phyloP scores from a whole-genome alignment of 495 filamentous ascomycete species.

The Daldinia childiae region DNA sequence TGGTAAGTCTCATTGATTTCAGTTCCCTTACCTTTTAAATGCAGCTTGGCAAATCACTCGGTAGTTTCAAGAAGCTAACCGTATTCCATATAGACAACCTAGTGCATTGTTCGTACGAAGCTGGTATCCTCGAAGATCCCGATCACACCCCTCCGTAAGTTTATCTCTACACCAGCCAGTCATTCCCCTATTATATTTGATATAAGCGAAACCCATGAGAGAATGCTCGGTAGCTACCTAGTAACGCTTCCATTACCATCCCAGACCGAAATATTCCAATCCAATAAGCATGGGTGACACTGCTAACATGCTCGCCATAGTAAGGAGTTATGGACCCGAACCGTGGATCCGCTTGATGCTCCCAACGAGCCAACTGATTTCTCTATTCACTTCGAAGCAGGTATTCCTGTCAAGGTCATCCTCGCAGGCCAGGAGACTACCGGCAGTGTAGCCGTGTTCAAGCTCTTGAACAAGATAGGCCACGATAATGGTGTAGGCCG shows the following conservation, averaged over 20 bases:
- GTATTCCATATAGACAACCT: constrained; percentile 76
- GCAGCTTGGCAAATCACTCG: background rate
- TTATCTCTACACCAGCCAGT: constrained; percentile 12
- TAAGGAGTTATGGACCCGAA: constrained; percentile 86
- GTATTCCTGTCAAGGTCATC: constrained; percentile 74
- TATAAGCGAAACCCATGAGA: background rate
- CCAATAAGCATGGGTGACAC: background rate
- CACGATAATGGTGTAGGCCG: constrained; percentile 81
- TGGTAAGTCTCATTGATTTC: background rate
- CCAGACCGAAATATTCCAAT: no score
- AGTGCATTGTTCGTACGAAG: constrained; percentile 91
- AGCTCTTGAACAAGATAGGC: constrained; percentile 80
- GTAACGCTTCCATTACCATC: background rate
- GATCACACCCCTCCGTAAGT: constrained; percentile 11
- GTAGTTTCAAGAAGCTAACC: background rate
- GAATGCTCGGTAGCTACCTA: no score
- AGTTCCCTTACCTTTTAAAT: background rate
- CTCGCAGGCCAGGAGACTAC: constrained; percentile 70
- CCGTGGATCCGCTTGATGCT: constrained; percentile 77
- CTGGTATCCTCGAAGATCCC: constrained; percentile 62
- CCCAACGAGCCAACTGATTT: constrained; percentile 81
- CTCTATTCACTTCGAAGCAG: constrained; percentile 84
- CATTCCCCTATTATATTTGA: constrained; percentile 35
- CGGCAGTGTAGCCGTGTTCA: constrained; percentile 82
- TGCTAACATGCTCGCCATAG: background rate